phyloP scores from a whole-genome alignment of 2,329 filamentous ascomycete species.

The Samsoniella hepiali region DNA sequence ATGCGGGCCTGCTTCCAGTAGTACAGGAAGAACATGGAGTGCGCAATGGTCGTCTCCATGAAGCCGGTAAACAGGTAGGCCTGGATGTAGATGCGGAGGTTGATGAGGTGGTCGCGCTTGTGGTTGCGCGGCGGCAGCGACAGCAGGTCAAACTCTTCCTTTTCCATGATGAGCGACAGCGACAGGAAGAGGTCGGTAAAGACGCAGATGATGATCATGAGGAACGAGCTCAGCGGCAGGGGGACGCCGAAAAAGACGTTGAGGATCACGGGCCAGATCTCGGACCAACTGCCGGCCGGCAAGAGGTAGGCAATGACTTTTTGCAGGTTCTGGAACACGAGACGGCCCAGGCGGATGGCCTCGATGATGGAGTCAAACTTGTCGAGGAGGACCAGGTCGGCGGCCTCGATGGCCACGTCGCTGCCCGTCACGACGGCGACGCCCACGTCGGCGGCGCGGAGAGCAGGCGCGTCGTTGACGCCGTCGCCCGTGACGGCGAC shows the following conservation, averaged over 20 bases:
- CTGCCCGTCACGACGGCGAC: constrained; percentile 64
- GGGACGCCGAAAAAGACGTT: constrained; percentile 56
- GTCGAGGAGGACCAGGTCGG: constrained; percentile 65
- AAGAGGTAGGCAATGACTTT: constrained; percentile 45
- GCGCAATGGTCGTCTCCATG: constrained; percentile 48
- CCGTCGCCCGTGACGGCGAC: constrained; percentile 74
- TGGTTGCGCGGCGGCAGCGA: constrained; percentile 49
- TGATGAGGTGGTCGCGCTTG: constrained; percentile 50
- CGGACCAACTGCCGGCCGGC: constrained; percentile 52
- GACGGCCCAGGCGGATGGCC: constrained; percentile 49
- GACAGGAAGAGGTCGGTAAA: constrained; percentile 53
- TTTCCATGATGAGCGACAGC: constrained; percentile 52
- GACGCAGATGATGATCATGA: constrained; percentile 58
- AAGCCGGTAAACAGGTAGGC: constrained; percentile 51
- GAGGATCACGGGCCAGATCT: constrained; percentile 55
- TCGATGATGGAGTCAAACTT: constrained; percentile 70
- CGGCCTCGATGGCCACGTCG: constrained; percentile 62
- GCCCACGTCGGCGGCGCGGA: constrained; percentile 65
- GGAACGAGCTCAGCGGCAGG: constrained; percentile 47
- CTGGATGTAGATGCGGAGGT: constrained; percentile 48
- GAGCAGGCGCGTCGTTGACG: constrained; percentile 64
- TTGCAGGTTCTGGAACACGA: constrained; percentile 41
- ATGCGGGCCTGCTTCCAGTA: constrained; percentile 47
- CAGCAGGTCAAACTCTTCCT: constrained; percentile 52
- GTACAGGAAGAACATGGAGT: constrained; percentile 54